Evolutionary conservation across 257 asterid species (phyloP), one percentile per base, ranked within the genome.

Genomic region (Solanum pennellii): DNA sequence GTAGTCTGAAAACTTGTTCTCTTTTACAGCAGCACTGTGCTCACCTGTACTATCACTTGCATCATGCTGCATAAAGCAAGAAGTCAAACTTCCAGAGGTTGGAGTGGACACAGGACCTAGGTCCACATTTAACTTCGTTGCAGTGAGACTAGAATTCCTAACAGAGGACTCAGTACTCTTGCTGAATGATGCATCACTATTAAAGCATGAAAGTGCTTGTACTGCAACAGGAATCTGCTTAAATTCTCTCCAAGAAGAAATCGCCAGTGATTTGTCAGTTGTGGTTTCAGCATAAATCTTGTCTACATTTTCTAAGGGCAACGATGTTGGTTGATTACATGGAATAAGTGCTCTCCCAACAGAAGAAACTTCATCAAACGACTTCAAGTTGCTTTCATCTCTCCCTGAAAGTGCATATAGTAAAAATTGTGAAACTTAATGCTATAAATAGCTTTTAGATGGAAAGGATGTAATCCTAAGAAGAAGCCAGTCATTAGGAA

Each of bases 161-260:
- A 31, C 15, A 33, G 45, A 72, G 45, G 79, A 72, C 79, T 72
- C 42, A 9, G 79, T 33, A 16, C 45, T 20, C 79, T 31, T 14
- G 77, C 42, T 31, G 44, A 69, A 71, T 31, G 77, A 71, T 71
- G 77, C 77, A 8, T 72, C 44, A 33, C 5, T 62, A 39, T 49
- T 86, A 41, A 88, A 86, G 82, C 89, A 79, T 16, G 89, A 88
- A 79, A 87, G 88, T 59, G 87, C 87, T 90, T 90, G 90, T 83
- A 88, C 85, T 60, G 84, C 86, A 27, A 71, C 47, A 47, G 88
- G 87, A 72, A 80, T 49, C 29, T 88, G 86, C 42, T 23, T 68
- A 33, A 62, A 39, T 77, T 66, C 62, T 62, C 23, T 84, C 75
- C 62, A 73, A 69, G 88, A 87, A 69, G 89, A 47, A 87, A 84